phyloP scores from a whole-genome alignment of 2,329 filamentous ascomycete species.

The Xylaria sp. region DNA sequence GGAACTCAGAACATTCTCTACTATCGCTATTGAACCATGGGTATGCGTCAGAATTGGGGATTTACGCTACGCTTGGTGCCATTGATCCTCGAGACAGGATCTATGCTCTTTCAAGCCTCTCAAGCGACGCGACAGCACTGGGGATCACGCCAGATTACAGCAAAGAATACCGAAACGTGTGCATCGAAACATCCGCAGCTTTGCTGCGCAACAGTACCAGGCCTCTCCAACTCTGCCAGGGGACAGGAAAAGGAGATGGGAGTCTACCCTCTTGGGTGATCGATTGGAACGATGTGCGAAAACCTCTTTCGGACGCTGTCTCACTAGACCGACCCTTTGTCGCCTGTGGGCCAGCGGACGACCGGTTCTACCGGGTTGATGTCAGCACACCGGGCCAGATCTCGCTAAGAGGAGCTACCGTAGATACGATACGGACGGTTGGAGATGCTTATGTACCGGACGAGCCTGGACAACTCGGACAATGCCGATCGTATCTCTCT shows the following conservation, averaged over 20 bases:
- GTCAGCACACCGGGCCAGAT: conserved; percentile 3
- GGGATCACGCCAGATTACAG: conserved; percentile 16
- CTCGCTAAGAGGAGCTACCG: conserved; percentile 19
- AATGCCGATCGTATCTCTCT: conserved; percentile 11
- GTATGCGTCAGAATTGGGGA: conserved; percentile 3
- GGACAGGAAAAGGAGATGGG: background rate
- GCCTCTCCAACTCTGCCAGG: conserved; percentile 15
- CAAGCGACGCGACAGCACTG: conserved; percentile 13
- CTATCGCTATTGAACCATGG: conserved; percentile 22
- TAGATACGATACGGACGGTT: conserved; percentile 16
- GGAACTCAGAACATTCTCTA: conserved; percentile 20
- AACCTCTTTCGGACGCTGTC: conserved; percentile 12
- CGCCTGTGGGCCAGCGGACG: conserved; percentile 26
- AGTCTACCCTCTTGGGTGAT: conserved; percentile 21
- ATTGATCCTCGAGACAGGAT: conserved; percentile 17
- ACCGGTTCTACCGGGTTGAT: conserved; percentile 23
- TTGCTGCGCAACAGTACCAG: conserved; percentile 15
- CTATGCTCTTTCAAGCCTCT: conserved; percentile 20
- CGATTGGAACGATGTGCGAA: conserved; percentile 23
- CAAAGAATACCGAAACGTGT: conserved; percentile 8
- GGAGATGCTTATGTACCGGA: conserved; percentile 10
- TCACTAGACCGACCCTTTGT: conserved; percentile 14
- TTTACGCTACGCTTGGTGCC: conserved; percentile 2
- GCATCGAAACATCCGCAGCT: conserved; percentile 18
- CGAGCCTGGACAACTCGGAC: background rate